Conservation (phyloP, 768 basidiomycete species). For the Rhodotorula taiwanensis region DNA sequence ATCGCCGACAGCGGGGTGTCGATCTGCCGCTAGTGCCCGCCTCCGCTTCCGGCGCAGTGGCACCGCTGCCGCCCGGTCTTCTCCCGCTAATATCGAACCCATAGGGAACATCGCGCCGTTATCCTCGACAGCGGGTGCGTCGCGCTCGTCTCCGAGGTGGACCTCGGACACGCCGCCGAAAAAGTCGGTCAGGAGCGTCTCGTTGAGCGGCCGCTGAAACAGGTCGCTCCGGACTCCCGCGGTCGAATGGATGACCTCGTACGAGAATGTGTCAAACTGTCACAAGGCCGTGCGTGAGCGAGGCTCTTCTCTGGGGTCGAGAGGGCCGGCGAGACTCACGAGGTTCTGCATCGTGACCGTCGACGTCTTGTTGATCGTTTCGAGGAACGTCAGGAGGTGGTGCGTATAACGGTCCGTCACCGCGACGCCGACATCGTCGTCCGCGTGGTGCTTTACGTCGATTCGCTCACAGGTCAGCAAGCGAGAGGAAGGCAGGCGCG, state of each 20-base stretch:
- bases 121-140: neutral
- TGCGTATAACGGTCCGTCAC: constrained; percentile 95
- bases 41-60: too few species aligned
- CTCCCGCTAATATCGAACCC: neutral
- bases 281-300: neutral
- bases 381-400: constrained; percentile 81
- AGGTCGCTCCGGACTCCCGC: constrained; percentile 83
- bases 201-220: constrained; percentile 59
- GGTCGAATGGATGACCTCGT: constrained; percentile 67
- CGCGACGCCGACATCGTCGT: constrained; percentile 86
- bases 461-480: neutral
- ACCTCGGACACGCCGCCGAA: constrained; percentile 81
- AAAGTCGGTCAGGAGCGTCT: constrained; percentile 69
- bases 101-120: neutral
- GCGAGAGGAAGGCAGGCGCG: neutral
- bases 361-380: constrained; percentile 84
- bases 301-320: neutral
- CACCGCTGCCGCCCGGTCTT: neutral
- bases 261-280: constrained; percentile 75
- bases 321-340: constrained; percentile 15
- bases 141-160: constrained; percentile 46
- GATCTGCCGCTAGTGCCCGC: too few species aligned
- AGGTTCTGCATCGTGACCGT: constrained; percentile 49
- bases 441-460: constrained; percentile 91
- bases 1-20: too few species aligned